Percentiles rank a stretch among this genome's conserved stretches.
phyloP scores from a whole-genome alignment of 371 early-diverging fungal genomes.

The Mucor circinelloides region DNA sequence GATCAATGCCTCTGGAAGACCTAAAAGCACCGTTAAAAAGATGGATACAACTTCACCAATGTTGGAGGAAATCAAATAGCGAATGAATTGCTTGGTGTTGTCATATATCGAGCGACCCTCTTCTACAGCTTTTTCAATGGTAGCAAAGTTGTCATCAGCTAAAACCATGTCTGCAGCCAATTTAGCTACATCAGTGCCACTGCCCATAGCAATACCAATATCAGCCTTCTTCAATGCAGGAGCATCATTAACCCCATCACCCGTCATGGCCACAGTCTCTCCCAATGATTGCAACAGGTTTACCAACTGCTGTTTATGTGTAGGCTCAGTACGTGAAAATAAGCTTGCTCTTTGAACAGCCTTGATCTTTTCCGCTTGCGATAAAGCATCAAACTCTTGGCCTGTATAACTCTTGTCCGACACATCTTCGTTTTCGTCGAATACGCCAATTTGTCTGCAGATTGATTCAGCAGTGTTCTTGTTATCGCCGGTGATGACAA shows the following conservation, averaged over 20 bases:
- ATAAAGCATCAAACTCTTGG: constrained; percentile 91
- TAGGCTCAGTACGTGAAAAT: constrained; percentile 94
- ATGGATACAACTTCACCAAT: constrained; percentile 87
- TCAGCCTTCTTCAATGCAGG: constrained; percentile 97
- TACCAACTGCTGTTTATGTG: constrained; percentile 93
- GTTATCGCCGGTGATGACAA: constrained; percentile 98
- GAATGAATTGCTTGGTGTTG: constrained; percentile 98
- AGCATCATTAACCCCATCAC: constrained; percentile 99
- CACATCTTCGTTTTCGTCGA: constrained; percentile 69
- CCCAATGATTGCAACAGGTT: constrained; percentile 86
- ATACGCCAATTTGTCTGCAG: constrained; percentile 92
- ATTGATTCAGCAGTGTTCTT: constrained; percentile 95
- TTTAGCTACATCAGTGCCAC: constrained; percentile 98
- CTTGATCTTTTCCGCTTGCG: constrained; percentile 66
- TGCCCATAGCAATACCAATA: constrained; percentile 98
- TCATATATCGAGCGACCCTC: constrained; percentile 97
- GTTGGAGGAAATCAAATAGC: constrained; percentile 96
- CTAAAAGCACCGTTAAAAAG: constrained; percentile 92
- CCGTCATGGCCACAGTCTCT: constrained; percentile 98
- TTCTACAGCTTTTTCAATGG: constrained; percentile 94
- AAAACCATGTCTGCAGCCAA: constrained; percentile 97
- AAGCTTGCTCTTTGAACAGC: constrained; percentile 79
- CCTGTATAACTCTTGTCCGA: constrained; percentile 87
- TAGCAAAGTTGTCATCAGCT: constrained; percentile 97
- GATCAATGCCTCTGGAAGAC: constrained; percentile 95